Base-by-base conservation (phyloP, 495 filamentous ascomycete genomes). In the Aspergillus leporis region DNA sequence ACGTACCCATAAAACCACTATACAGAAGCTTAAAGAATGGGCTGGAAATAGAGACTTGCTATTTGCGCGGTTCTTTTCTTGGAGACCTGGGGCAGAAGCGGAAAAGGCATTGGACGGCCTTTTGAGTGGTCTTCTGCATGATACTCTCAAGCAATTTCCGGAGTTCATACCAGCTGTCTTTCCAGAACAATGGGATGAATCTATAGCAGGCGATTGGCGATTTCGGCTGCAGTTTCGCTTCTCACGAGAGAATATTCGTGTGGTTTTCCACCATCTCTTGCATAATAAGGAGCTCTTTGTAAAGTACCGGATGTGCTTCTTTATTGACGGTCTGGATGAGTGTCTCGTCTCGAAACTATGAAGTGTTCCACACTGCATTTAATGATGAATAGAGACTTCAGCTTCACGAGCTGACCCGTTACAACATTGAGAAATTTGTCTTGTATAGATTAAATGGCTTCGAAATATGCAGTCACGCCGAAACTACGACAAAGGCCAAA, bases 251-350 rank as follows among this genome's bases (percentile, higher is more conserved):
- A 56, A 63, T 30, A 51, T 65, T 50, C n/a, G 45, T 6, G 13
- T 49, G 0, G 57, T 60, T 12, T 61, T 68, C 18, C 40, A 57
- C 21, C 56, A 48, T 14, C 48, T 70, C 0, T 36, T 59, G 2
- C 5, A 56, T 18, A 19, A 41, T 4, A 47, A 47, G 25, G 14
- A 51, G 28, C 32, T 36, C 1, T 52, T 31, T 32, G 53, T 19
- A 0, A 22, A 21, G 6, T 48, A 62, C 55, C 5, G 16, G 1
- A 51, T 82, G n/a, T 82, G 74, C 59, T 73, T 83, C 45, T 76
- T 81, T 41, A 73, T 83, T 34, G 81, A 83, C 58, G 79, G 77
- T 2, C 61, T 82, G 0, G 79, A 81, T 49, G 79, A 82, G 51
- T 23, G 3, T 23, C 8, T 47, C 43, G 6, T 18, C 6, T 1